Conservation (phyloP, 2,329 filamentous ascomycete genomes). For the Zasmidium angulare region DNA sequence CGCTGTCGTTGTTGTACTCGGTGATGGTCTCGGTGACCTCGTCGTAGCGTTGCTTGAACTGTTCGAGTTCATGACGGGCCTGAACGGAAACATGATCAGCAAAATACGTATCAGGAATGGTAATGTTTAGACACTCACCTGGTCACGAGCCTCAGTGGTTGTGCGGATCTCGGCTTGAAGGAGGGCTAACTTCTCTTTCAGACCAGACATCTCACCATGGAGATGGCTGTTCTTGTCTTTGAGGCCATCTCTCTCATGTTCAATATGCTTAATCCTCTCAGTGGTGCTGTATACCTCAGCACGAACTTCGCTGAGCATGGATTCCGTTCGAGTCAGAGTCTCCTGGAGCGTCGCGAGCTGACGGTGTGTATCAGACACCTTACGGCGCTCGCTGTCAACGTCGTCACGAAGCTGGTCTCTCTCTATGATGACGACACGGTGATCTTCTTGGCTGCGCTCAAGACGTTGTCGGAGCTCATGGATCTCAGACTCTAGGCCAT, state of each 20-base stretch:
- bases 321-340: constrained; percentile 26
- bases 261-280: constrained; percentile 28
- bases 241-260: constrained; percentile 31
- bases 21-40: constrained; percentile 31
- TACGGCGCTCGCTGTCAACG: constrained; percentile 26
- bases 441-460: constrained; percentile 28
- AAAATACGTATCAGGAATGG: neutral
- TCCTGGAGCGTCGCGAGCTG: constrained; percentile 25
- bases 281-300: constrained; percentile 23
- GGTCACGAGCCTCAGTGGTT: constrained; percentile 25
- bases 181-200: constrained; percentile 27
- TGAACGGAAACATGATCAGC: neutral
- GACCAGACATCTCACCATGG: constrained; percentile 23
- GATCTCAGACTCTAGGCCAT: constrained; percentile 26
- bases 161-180: constrained; percentile 27
- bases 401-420: constrained; percentile 30
- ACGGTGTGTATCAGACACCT: constrained; percentile 24
- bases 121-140: neutral
- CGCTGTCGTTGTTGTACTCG: constrained; percentile 21
- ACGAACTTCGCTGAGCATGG: constrained; percentile 23
- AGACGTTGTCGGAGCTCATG: constrained; percentile 24
- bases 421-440: constrained; percentile 27
- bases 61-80: constrained; percentile 25
- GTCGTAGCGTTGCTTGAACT: constrained; percentile 27
- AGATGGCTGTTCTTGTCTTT: constrained; percentile 25